These are phyloP conservation scores for Dipodascus geniculatus DNA, from an alignment of 805 yeast genomes.

Conservation along the genomic window DNA sequence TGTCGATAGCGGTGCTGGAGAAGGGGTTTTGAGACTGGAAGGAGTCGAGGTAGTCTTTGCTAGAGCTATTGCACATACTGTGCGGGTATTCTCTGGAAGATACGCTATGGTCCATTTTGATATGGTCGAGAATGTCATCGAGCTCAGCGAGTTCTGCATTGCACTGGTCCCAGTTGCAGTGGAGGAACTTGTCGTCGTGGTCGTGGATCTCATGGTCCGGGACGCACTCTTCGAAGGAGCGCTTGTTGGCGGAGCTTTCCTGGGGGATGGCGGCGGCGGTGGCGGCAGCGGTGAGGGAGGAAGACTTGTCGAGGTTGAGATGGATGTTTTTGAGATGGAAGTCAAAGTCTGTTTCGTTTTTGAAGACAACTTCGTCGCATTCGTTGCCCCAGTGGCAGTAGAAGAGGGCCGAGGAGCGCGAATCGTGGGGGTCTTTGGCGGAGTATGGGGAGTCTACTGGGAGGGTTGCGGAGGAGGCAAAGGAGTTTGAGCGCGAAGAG, in stretches of 20 bases:
- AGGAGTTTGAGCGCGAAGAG: not conserved
- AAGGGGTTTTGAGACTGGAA: not conserved
- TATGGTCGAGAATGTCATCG: constrained; percentile 19
- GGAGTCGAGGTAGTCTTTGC: not conserved
- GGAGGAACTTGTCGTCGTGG: constrained; percentile 10
- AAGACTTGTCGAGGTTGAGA: constrained; percentile 1
- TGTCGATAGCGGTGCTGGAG: not conserved
- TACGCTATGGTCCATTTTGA: constrained; percentile 16
- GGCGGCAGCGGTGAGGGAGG: not conserved
- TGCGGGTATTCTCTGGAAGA: constrained; percentile 10
- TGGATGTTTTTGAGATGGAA: constrained; percentile 18
- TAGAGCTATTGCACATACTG: not conserved
- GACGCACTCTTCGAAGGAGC: not conserved
- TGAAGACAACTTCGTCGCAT: constrained; percentile 20
- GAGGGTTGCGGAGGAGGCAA: not conserved
- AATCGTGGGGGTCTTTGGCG: not conserved
- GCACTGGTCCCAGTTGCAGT: constrained; percentile 32
- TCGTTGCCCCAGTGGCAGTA: constrained; percentile 29
- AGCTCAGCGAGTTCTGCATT: constrained; percentile 21
- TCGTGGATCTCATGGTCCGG: not conserved
- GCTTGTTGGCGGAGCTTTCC: not conserved
- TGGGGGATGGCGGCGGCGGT: not conserved
- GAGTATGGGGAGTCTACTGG: not conserved
- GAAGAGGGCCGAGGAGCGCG: not conserved
- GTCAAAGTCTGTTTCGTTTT: constrained; percentile 20